Evolutionary conservation across 345 rosid genomes (phyloP).

Genomic region (Sisymbrium altissimum): DNA sequence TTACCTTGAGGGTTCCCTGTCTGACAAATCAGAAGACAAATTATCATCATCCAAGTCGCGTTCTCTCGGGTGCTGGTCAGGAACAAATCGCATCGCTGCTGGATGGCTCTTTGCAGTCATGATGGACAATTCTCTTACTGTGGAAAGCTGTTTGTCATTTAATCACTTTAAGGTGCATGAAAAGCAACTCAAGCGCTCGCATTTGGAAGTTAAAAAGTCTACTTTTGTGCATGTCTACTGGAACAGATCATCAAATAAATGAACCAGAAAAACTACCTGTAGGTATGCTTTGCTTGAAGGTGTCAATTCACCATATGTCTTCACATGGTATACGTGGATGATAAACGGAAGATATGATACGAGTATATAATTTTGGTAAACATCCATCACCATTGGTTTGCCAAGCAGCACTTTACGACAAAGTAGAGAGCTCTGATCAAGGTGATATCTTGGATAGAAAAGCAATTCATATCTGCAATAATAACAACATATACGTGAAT

Average conservation of each 20-base stretch:
- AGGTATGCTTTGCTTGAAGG: conserved; percentile 71
- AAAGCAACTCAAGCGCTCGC: conserved; percentile 36
- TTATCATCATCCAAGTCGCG: conserved; percentile 39
- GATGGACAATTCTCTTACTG: conserved; percentile 99
- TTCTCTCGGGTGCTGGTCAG: conserved; percentile 73
- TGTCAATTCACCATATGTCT: conserved; percentile 67
- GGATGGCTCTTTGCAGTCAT: conserved; percentile 99
- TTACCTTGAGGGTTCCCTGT: conserved; percentile 84
- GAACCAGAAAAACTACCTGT: conserved; percentile 52
- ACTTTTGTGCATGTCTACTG: conserved; percentile 8
- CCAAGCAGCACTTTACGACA: conserved; percentile 83
- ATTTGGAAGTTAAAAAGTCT: conserved; percentile 12
- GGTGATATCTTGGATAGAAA: conserved; percentile 95
- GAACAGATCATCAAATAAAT: background rate
- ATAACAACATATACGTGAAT: conserved; percentile 4
- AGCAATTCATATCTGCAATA: conserved; percentile 82
- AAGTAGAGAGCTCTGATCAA: conserved; percentile 89
- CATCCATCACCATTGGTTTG: conserved; percentile 98
- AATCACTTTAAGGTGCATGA: conserved; percentile 87
- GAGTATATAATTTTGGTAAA: conserved; percentile 75
- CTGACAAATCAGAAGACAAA: conserved; percentile 48
- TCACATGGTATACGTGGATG: conserved; percentile 86
- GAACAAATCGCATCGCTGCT: conserved; percentile 98
- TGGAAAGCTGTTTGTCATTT: conserved; percentile 99
- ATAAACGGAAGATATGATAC: conserved; percentile 89